Evolutionary conservation across 2,329 filamentous ascomycete species (phyloP).

Genomic region (Paramyrothecium sp.): DNA sequence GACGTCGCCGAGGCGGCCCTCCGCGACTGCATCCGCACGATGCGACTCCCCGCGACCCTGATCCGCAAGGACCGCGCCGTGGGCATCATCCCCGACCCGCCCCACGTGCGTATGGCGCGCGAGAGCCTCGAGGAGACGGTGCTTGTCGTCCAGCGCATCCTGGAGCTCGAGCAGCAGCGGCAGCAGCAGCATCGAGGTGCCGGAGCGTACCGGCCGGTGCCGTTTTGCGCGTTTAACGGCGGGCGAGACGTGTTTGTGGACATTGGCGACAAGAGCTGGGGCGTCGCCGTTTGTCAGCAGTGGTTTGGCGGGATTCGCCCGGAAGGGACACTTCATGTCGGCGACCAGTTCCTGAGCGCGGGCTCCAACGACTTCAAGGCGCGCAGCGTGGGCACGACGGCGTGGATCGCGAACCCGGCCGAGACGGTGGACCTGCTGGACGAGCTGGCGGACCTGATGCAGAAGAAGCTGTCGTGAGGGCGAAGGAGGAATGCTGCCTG

Average conservation of each 20-base stretch:
- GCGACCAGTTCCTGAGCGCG: conserved; percentile 94
- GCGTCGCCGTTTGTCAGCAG: conserved; percentile 86
- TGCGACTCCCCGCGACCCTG: conserved; percentile 76
- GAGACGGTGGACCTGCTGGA: conserved; percentile 91
- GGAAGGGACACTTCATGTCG: conserved; percentile 85
- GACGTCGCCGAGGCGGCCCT: conserved; percentile 86
- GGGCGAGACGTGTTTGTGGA: conserved; percentile 98
- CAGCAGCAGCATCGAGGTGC: conserved; percentile 23
- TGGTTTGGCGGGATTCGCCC: conserved; percentile 79
- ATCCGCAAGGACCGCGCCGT: conserved; percentile 88
- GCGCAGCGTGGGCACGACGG: conserved; percentile 85
- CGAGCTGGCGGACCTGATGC: conserved; percentile 65
- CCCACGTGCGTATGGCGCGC: conserved; percentile 69
- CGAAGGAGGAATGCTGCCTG: too few species aligned
- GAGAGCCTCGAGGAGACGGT: conserved; percentile 96
- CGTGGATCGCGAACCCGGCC: conserved; percentile 90
- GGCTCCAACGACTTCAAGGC: conserved; percentile 98
- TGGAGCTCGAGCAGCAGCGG: conserved; percentile 72
- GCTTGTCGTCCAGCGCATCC: conserved; percentile 85
- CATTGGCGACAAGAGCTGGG: conserved; percentile 97
- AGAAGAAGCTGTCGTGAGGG: conserved; percentile 22
- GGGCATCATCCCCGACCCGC: conserved; percentile 67
- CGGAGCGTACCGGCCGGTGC: conserved; percentile 47
- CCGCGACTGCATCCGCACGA: conserved; percentile 73
- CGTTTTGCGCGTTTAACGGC: conserved; percentile 98